phyloP scores from a whole-genome alignment of 306 rosid genomes.

The Cotoneaster glaucophyllus region DNA sequence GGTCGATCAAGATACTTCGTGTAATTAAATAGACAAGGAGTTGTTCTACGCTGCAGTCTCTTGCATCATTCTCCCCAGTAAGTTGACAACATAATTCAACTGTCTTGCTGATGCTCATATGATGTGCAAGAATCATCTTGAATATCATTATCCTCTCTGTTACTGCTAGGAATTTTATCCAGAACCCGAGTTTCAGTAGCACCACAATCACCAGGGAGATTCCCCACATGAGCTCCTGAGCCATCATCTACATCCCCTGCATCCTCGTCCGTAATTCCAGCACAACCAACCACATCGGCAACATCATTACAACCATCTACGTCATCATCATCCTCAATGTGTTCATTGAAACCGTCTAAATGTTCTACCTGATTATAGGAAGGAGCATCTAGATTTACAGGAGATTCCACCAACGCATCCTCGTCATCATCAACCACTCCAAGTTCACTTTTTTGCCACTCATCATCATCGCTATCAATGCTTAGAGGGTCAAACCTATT shows the following conservation, averaged over 20 bases:
- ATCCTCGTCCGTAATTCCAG: constrained; percentile 18
- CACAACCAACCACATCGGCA: not conserved
- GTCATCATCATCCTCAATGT: constrained; percentile 21
- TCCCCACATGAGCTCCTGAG: constrained; percentile 4
- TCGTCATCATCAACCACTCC: constrained; percentile 7
- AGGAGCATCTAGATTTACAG: constrained; percentile 10
- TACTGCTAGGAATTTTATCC: constrained; percentile 1
- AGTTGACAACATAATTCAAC: not conserved
- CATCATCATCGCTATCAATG: constrained; percentile 35
- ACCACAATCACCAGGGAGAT: constrained; percentile 5
- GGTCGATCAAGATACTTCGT: not conserved
- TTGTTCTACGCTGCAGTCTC: constrained; percentile 3
- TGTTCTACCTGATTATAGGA: constrained; percentile 13
- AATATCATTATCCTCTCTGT: constrained; percentile 6
- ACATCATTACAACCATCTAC: not conserved
- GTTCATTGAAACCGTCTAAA: constrained; percentile 10
- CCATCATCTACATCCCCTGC: constrained; percentile 24
- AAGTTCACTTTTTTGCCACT: constrained; percentile 24
- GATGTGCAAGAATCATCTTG: constrained; percentile 34
- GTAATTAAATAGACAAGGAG: not conserved
- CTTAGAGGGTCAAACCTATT: constrained; percentile 25
- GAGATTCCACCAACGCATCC: constrained; percentile 27
- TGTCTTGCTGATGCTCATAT: constrained; percentile 15
- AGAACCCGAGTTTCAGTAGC: not conserved
- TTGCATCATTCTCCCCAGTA: not conserved